phyloP scores from a whole-genome alignment of 805 yeast genomes.

The Cyberlindnera xishuangbannaensis region DNA sequence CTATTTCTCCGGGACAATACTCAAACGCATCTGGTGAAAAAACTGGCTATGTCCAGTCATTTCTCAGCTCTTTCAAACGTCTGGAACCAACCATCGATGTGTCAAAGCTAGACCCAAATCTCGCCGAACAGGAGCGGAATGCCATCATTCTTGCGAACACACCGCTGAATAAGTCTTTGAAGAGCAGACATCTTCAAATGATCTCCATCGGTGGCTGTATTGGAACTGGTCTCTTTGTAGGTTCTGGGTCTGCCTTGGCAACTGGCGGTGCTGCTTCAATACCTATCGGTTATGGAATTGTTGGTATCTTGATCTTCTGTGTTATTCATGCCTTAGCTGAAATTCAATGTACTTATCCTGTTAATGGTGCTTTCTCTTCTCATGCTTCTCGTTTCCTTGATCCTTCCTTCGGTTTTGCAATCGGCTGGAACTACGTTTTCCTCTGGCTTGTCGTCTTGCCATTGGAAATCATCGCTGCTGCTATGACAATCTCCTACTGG shows the following conservation, averaged over 20 bases:
- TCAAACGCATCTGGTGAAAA: constrained; percentile 1
- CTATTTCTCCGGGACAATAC: constrained; percentile 4
- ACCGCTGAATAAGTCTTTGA: constrained; percentile 51
- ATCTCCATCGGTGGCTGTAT: constrained; percentile 64
- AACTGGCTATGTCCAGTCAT: constrained; percentile 4
- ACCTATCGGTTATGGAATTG: constrained; percentile 47
- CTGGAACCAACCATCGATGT: constrained; percentile 35
- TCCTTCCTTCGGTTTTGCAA: constrained; percentile 57
- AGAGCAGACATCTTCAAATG: constrained; percentile 57
- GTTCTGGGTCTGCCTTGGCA: constrained; percentile 52
- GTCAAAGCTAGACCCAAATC: constrained; percentile 29
- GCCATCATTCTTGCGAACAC: constrained; percentile 42
- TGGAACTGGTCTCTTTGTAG: constrained; percentile 66
- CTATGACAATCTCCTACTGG: constrained; percentile 51
- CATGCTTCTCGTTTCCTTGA: constrained; percentile 56
- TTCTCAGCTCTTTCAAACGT: constrained; percentile 19
- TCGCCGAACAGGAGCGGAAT: constrained; percentile 38
- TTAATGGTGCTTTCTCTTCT: constrained; percentile 60
- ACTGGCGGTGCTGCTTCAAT: constrained; percentile 64
- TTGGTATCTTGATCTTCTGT: constrained; percentile 50
- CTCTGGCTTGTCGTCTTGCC: constrained; percentile 49
- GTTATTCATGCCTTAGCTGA: constrained; percentile 62
- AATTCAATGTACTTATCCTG: constrained; percentile 53
- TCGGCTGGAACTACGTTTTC: constrained; percentile 52
- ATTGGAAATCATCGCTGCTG: constrained; percentile 46